These are phyloP conservation scores for Tolypocladium pustulatum DNA, from an alignment of 2,329 filamentous ascomycete genomes.

Conservation along the genomic window DNA sequence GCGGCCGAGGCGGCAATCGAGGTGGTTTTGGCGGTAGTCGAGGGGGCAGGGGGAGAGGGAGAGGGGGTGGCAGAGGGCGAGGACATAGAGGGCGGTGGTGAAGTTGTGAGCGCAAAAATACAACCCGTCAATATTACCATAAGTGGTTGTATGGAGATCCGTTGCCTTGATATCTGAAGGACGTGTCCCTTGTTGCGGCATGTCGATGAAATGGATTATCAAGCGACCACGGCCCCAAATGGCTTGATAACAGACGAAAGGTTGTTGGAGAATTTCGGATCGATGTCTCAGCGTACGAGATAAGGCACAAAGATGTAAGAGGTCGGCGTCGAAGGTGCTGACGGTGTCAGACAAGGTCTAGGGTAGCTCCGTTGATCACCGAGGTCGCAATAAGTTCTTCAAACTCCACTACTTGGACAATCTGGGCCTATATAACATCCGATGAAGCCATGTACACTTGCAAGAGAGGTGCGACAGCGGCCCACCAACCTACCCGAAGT, in stretches of 20 bases:
- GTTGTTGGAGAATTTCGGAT: no score
- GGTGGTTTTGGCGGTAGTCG: slow-evolving; percentile 25
- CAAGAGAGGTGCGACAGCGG: no score
- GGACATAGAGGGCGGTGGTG: slow-evolving; percentile 5
- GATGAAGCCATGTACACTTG: neutral
- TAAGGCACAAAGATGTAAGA: no score
- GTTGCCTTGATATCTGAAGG: no score
- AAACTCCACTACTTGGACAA: neutral
- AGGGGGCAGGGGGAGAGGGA: slow-evolving; percentile 22
- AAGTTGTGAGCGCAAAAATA: neutral
- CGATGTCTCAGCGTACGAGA: no score
- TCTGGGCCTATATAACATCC: neutral
- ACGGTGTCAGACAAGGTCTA: neutral
- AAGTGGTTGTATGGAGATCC: neutral
- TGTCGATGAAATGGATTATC: neutral
- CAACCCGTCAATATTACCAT: neutral
- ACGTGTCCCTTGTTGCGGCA: neutral
- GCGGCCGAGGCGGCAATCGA: slow-evolving; percentile 19
- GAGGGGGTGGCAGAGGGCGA: slow-evolving; percentile 17
- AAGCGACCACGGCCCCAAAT: neutral
- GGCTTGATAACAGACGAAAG: no score
- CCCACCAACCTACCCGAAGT: no score
- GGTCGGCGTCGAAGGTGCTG: neutral
- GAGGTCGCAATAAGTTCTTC: no score
- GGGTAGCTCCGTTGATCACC: neutral